Evolutionary conservation across 1,139 yeast genomes (phyloP).

Genomic region (Hansenula sp.): DNA sequence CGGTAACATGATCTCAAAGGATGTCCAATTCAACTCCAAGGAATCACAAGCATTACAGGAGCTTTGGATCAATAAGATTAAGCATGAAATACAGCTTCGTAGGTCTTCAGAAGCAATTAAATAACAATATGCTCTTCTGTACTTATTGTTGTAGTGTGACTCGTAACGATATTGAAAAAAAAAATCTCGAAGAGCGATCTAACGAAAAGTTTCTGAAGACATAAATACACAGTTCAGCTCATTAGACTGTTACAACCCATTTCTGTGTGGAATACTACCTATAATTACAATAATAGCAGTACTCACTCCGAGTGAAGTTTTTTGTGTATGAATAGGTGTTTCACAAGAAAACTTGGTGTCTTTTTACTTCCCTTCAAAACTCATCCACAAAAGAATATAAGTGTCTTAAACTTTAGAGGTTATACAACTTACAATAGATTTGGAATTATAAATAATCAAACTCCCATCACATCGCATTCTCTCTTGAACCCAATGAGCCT

Average conservation of each 20-base stretch:
- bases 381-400: not conserved
- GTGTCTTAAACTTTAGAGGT: not conserved
- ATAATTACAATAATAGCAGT: too few species aligned
- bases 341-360: not conserved
- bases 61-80: slow-evolving; percentile 7
- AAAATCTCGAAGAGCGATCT: not conserved
- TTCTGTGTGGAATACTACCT: too few species aligned
- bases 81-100: too few species aligned
- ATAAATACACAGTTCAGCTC: too few species aligned
- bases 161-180: not conserved
- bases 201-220: not conserved
- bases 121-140: too few species aligned
- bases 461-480: not conserved
- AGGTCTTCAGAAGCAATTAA: too few species aligned
- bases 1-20: slow-evolving; percentile 14
- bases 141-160: too few species aligned
- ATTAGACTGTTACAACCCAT: too few species aligned
- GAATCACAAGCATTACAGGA: not conserved
- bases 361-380: not conserved
- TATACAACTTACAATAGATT: not conserved
- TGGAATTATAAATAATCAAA: too few species aligned
- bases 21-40: slow-evolving; percentile 10
- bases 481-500: not conserved
- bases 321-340: slow-evolving; percentile 1
- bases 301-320: not conserved